A percentile compares a stretch with the other conserved stretches of the same genome.
phyloP scores from a whole-genome alignment of 2,329 filamentous ascomycete species.

The Cordyceps farinosa region DNA sequence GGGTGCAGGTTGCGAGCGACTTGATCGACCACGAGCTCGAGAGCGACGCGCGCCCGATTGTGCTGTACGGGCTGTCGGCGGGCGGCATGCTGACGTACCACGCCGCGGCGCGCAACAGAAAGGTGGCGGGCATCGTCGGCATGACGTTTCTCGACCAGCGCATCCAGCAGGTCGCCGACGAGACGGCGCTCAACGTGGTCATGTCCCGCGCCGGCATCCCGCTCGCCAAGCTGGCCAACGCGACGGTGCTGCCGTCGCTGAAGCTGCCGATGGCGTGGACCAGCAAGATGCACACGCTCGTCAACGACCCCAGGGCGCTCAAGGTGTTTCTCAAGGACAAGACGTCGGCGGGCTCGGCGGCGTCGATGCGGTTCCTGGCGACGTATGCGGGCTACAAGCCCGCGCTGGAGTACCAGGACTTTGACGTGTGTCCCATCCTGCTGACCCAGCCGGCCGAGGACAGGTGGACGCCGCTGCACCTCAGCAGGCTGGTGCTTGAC shows the following conservation, averaged over 20 bases:
- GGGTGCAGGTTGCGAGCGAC: slow-evolving; percentile 10
- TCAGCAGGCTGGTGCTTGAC: slow-evolving; percentile 1
- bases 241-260: neutral
- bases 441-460: slow-evolving; percentile 5
- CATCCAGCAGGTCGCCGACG: slow-evolving; percentile 4
- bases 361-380: slow-evolving; percentile 2
- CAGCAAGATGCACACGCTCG: slow-evolving; percentile 7
- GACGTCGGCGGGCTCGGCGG: neutral
- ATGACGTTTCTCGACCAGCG: slow-evolving; percentile 8
- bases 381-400: slow-evolving; percentile 5
- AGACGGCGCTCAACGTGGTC: neutral
- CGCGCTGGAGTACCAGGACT: neutral
- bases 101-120: neutral
- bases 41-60: neutral
- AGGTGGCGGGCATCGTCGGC: slow-evolving; percentile 1
- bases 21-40: slow-evolving; percentile 1
- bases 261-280: neutral
- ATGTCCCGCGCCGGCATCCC: neutral
- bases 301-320: neutral
- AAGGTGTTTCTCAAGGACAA: neutral
- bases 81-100: slow-evolving; percentile 10
- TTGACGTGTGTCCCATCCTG: slow-evolving; percentile 6
- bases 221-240: neutral
- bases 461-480: slow-evolving; percentile 7
- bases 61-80: slow-evolving; percentile 3